A percentile compares a stretch with the other conserved stretches of the same genome.
These are phyloP conservation scores for Bipolaris cookei DNA, from an alignment of 2,329 filamentous ascomycete genomes.

Conservation along the genomic window DNA sequence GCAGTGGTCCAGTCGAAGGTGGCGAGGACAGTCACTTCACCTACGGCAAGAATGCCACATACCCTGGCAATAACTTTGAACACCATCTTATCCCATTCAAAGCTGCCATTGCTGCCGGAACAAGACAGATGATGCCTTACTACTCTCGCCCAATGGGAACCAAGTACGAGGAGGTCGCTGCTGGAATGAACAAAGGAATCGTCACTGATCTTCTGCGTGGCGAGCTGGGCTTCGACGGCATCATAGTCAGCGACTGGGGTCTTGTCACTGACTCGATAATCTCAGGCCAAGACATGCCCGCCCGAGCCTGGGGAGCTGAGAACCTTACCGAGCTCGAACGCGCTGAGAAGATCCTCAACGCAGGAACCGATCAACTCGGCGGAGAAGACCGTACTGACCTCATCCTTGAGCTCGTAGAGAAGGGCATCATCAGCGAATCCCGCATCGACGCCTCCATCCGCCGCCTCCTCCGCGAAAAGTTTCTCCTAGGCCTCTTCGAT, in stretches of 20 bases:
- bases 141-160: constrained; percentile 58
- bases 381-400: constrained; percentile 59
- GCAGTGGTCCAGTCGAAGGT: constrained; percentile 56
- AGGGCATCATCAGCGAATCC: constrained; percentile 51
- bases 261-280: constrained; percentile 57
- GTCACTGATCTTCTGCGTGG: constrained; percentile 58
- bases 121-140: constrained; percentile 61
- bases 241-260: constrained; percentile 62
- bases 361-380: constrained; percentile 61
- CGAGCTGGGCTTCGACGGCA: constrained; percentile 59
- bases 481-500: constrained; percentile 60
- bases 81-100: constrained; percentile 60
- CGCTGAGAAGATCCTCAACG: constrained; percentile 54
- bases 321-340: constrained; percentile 53
- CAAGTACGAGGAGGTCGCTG: constrained; percentile 56
- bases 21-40: constrained; percentile 62
- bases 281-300: constrained; percentile 54
- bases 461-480: constrained; percentile 59
- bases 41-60: constrained; percentile 59
- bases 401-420: constrained; percentile 55
- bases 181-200: constrained; percentile 60
- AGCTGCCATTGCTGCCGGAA: constrained; percentile 58
- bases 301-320: constrained; percentile 60
- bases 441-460: constrained; percentile 57
- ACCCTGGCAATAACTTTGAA: constrained; percentile 59